Evolutionary conservation across 1,284 basidiomycete genomes (phyloP).

Genomic region (Apiotrichum porosum): DNA sequence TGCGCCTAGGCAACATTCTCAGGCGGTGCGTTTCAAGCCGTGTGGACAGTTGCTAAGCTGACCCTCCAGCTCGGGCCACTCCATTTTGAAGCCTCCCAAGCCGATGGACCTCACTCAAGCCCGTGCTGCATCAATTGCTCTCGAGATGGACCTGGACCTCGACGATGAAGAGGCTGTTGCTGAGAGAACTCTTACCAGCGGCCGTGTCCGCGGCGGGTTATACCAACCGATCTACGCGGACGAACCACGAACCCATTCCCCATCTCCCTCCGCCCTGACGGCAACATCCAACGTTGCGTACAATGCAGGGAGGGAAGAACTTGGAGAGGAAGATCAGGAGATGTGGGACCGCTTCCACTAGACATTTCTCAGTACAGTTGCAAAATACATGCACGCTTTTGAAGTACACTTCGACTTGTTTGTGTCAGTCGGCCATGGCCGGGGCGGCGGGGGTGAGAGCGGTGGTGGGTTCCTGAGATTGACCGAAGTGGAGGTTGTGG

Average conservation of each 20-base stretch:
- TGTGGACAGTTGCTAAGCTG: not conserved
- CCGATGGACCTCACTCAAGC: conserved; percentile 75
- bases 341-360: conserved; percentile 26
- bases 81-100: conserved; percentile 83
- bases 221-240: conserved; percentile 35
- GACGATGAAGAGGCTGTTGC: conserved; percentile 55
- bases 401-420: too few relatives aligned
- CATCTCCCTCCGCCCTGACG: too few relatives aligned
- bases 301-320: conserved; percentile 29
- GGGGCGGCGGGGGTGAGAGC: too few relatives aligned
- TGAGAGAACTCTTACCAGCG: conserved; percentile 27
- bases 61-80: conserved; percentile 73
- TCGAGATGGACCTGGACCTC: conserved; percentile 61
- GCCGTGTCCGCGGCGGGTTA: not conserved
- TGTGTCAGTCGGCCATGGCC: too few relatives aligned
- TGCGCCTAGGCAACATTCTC: conserved; percentile 80
- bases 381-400: too few relatives aligned
- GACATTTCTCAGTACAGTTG: too few relatives aligned
- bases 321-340: conserved; percentile 42
- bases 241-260: too few relatives aligned
- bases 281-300: conserved; percentile 18
- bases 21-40: conserved; percentile 62
- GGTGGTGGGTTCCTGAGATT: too few relatives aligned
- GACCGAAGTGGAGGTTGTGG: too few relatives aligned
- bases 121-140: conserved; percentile 50